phyloP scores from a whole-genome alignment of 1,284 basidiomycete genomes.

The Lentinula novae-zelandiae region DNA sequence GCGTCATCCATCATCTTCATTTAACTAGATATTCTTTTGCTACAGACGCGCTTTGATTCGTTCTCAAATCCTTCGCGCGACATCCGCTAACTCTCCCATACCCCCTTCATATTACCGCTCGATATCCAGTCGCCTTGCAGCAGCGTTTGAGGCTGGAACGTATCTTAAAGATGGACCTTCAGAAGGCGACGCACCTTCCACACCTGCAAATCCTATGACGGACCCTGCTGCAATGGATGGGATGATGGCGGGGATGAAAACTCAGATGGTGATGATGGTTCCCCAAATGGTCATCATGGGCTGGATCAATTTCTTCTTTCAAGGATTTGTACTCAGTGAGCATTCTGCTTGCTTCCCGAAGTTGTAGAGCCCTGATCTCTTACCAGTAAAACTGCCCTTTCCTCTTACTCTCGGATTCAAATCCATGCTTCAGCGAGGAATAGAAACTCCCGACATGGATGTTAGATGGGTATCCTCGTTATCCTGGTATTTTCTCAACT shows the following conservation, averaged over 20 bases:
- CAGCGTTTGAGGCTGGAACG: conserved; percentile 69
- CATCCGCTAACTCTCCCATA: conserved; percentile 76
- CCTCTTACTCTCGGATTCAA: conserved; percentile 97
- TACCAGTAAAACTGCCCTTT: conserved; percentile 91
- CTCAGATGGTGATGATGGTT: conserved; percentile 98
- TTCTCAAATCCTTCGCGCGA: conserved; percentile 79
- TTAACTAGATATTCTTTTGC: conserved; percentile 6
- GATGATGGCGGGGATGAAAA: conserved; percentile 99
- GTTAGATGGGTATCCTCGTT: conserved; percentile 98
- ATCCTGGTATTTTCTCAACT: conserved; percentile 99
- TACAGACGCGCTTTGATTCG: conserved; percentile 80
- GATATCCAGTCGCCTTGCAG: conserved; percentile 70
- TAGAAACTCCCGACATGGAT: conserved; percentile 96
- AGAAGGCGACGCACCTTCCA: conserved; percentile 49
- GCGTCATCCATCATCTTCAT: neutral
- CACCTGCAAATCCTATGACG: conserved; percentile 71
- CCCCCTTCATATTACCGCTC: conserved; percentile 72
- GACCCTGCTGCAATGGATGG: conserved; percentile 94
- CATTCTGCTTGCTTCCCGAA: conserved; percentile 20
- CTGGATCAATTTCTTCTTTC: conserved; percentile 99
- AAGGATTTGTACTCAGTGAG: conserved; percentile 95
- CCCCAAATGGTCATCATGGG: conserved; percentile 99
- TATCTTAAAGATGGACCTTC: conserved; percentile 86
- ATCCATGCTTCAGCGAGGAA: conserved; percentile 96
- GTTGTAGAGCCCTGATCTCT: neutral